Evolutionary conservation across 2,329 filamentous ascomycete species (phyloP).

Genomic region (Colletotrichum echinochloae): DNA sequence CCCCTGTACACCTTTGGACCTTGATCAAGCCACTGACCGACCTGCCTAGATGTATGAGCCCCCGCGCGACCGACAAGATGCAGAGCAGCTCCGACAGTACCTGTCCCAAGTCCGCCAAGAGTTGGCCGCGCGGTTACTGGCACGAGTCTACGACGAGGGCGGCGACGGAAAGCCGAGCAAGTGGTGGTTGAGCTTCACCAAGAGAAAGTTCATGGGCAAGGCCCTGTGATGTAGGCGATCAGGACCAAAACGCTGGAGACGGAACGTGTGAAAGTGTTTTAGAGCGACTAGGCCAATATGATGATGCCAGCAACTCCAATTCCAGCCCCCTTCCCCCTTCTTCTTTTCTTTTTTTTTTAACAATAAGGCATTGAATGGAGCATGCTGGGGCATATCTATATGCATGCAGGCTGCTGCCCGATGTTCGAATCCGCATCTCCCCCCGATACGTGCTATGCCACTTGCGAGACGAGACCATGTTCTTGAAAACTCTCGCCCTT

Average conservation of each 20-base stretch:
- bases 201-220: constrained; percentile 99
- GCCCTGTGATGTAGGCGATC: constrained; percentile 65
- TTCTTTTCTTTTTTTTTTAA: too few relatives aligned
- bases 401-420: constrained; percentile 21
- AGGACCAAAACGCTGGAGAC: constrained; percentile 8
- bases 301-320: constrained; percentile 32
- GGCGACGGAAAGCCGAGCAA: constrained; percentile 77
- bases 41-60: constrained; percentile 82
- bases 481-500: background rate
- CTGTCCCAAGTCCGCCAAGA: constrained; percentile 94
- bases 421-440: background rate
- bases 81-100: constrained; percentile 89
- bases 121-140: constrained; percentile 83
- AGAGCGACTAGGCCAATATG: constrained; percentile 32
- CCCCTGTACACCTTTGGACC: constrained; percentile 22
- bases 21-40: background rate
- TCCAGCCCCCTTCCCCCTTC: background rate
- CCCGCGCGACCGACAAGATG: constrained; percentile 86
- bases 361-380: constrained; percentile 4
- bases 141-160: constrained; percentile 85
- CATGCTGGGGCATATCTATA: constrained; percentile 30
- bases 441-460: background rate
- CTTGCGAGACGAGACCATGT: background rate
- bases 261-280: constrained; percentile 8
- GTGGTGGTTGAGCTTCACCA: constrained; percentile 99